Evolutionary conservation across 371 early-diverging fungal species (phyloP).

Genomic region (Enteropsectra breve): DNA sequence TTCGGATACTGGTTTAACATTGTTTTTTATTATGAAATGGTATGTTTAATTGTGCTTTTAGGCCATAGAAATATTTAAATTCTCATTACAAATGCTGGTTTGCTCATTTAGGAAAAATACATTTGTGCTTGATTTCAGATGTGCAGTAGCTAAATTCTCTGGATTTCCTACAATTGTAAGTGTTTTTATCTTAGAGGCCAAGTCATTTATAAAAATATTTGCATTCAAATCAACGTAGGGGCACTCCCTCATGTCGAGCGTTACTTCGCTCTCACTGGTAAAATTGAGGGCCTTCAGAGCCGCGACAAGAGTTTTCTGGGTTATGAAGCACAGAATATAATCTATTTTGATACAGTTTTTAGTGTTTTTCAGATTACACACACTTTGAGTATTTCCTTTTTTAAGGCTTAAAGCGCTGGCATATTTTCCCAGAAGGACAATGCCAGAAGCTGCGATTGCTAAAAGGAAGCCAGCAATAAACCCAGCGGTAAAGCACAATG

Average conservation of each 20-base stretch:
- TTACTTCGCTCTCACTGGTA: conserved; percentile 9
- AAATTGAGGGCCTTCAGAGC: conserved; percentile 13
- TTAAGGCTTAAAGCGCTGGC: not conserved
- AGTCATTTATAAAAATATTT: conserved; percentile 20
- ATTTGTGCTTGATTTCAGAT: too few relatives aligned
- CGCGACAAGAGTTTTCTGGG: conserved; percentile 8
- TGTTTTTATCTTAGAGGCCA: conserved; percentile 2
- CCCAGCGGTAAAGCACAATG: conserved; percentile 9
- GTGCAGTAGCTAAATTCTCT: conserved; percentile 19
- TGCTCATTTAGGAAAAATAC: too few relatives aligned
- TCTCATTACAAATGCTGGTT: too few relatives aligned
- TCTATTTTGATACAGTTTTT: conserved; percentile 10
- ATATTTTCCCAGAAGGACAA: conserved; percentile 1
- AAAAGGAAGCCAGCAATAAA: conserved; percentile 15
- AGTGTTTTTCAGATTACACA: too few relatives aligned
- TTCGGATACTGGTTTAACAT: too few relatives aligned
- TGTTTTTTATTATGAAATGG: too few relatives aligned
- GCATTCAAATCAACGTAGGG: conserved; percentile 23
- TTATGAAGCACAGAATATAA: conserved; percentile 21
- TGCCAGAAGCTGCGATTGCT: conserved; percentile 1
- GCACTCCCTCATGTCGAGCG: conserved; percentile 31
- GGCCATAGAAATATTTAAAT: too few relatives aligned
- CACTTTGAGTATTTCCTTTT: not conserved
- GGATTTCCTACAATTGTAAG: conserved; percentile 26
- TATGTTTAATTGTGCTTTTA: too few relatives aligned